Conservation (phyloP, 2,329 filamentous ascomycete genomes). For the Fusarium sp. region DNA sequence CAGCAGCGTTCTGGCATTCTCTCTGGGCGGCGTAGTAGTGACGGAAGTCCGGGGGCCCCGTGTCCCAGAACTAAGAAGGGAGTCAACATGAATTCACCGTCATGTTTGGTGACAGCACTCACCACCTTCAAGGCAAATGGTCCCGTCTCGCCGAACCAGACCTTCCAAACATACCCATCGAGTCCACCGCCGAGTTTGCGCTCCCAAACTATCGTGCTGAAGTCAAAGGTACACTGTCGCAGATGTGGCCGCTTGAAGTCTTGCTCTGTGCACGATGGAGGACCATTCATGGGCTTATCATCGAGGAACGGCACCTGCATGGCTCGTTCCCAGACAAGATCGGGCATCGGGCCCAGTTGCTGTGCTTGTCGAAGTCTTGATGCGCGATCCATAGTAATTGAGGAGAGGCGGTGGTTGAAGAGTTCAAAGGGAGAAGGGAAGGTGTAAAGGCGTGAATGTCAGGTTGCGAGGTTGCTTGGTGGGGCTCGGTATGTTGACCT, state of each 20-base stretch:
- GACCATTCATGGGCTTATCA: neutral
- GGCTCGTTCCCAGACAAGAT: neutral
- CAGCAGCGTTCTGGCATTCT: neutral
- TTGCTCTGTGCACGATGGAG: neutral
- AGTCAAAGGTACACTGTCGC: neutral
- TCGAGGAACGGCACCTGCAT: constrained; percentile 1
- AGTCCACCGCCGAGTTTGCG: neutral
- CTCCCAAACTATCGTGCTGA: neutral
- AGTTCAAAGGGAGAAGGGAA: neutral
- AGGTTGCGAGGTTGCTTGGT: too few species aligned
- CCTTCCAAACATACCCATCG: neutral
- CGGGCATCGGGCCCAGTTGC: neutral
- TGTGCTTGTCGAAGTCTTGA: neutral
- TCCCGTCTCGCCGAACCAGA: neutral
- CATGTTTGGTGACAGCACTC: neutral
- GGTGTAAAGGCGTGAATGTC: neutral
- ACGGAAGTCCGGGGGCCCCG: neutral
- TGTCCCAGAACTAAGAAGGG: neutral
- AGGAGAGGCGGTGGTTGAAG: neutral
- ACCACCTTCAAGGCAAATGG: constrained; percentile 4
- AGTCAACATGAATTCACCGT: neutral
- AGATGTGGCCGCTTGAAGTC: neutral
- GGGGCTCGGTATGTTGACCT: too few species aligned
- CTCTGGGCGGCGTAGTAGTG: constrained; percentile 3
- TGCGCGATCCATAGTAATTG: neutral